Evolutionary conservation across 495 filamentous ascomycete species (phyloP).

Genomic region (Glarea lozoyensis): DNA sequence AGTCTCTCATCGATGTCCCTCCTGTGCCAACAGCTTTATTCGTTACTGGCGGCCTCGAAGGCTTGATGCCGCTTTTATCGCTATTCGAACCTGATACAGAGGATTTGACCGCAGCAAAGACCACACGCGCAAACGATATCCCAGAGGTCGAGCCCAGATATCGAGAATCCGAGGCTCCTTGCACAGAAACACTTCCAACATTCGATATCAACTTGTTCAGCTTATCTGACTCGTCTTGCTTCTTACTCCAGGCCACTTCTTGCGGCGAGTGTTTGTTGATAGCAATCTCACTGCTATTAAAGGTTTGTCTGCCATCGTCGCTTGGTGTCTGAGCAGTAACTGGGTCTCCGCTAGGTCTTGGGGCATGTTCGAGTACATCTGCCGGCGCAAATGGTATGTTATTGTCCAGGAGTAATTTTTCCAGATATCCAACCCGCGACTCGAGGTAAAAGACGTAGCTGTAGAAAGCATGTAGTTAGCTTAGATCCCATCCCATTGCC

Average conservation of each 20-base stretch:
- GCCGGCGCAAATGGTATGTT: slow-evolving; percentile 63
- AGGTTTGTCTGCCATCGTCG: slow-evolving; percentile 23
- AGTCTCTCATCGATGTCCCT: slow-evolving; percentile 80
- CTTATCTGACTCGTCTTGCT: slow-evolving; percentile 50
- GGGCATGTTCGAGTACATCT: slow-evolving; percentile 67
- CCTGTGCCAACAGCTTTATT: slow-evolving; percentile 29
- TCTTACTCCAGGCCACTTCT: slow-evolving; percentile 32
- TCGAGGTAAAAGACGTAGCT: slow-evolving; percentile 96
- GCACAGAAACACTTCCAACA: slow-evolving; percentile 67
- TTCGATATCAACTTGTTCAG: slow-evolving; percentile 68
- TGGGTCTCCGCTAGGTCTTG: slow-evolving; percentile 39
- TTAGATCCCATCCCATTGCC: no score
- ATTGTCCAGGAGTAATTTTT: slow-evolving; percentile 63
- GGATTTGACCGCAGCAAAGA: slow-evolving; percentile 89
- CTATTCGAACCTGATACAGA: slow-evolving; percentile 56
- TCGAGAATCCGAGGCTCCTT: slow-evolving; percentile 66
- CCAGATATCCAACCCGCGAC: slow-evolving; percentile 72
- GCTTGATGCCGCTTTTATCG: slow-evolving; percentile 29
- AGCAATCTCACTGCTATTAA: slow-evolving; percentile 14
- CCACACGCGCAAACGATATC: slow-evolving; percentile 88
- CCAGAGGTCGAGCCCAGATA: slow-evolving; percentile 82
- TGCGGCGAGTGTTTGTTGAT: slow-evolving; percentile 17
- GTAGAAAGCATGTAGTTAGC: slow-evolving; percentile 14
- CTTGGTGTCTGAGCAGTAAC: slow-evolving; percentile 31
- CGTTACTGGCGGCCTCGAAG: slow-evolving; percentile 8